phyloP scores from a whole-genome alignment of 169 alveolate species.

The Perkinsus olseni region DNA sequence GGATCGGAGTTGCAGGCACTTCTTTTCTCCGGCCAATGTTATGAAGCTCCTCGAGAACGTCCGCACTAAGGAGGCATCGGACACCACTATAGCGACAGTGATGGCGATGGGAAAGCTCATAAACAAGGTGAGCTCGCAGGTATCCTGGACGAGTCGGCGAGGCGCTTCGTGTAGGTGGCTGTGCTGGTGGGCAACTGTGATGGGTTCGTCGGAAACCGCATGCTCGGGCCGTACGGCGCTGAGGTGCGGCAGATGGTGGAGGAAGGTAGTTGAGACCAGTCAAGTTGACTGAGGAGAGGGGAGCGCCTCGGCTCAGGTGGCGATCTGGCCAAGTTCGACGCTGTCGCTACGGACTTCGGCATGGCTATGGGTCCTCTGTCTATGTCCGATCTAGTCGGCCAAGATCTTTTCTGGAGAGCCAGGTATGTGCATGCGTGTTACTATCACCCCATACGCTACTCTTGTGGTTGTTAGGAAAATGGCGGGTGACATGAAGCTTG shows the following conservation, averaged over 20 bases:
- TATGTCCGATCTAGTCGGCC: conserved; percentile 31
- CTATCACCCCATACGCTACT: background rate
- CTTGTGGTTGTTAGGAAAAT: conserved; percentile 10
- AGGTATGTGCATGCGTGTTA: background rate
- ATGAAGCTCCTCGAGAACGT: conserved; percentile 35
- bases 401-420: conserved; percentile 36
- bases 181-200: conserved; percentile 37
- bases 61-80: conserved; percentile 17
- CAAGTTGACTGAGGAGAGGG: background rate
- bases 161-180: background rate
- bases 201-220: conserved; percentile 36
- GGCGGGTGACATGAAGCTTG: conserved; percentile 34
- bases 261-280: conserved; percentile 9
- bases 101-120: conserved; percentile 37
- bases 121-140: conserved; percentile 11
- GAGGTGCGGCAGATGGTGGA: conserved; percentile 27
- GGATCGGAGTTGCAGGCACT: conserved; percentile 12
- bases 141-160: background rate
- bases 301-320: background rate
- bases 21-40: conserved; percentile 37
- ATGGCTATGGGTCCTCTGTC: conserved; percentile 38
- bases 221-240: conserved; percentile 31
- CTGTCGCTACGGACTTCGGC: background rate
- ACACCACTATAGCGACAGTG: conserved; percentile 24
- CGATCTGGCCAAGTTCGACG: background rate